phyloP scores from a whole-genome alignment of 768 basidiomycete genomes.

The Panus rudis region DNA sequence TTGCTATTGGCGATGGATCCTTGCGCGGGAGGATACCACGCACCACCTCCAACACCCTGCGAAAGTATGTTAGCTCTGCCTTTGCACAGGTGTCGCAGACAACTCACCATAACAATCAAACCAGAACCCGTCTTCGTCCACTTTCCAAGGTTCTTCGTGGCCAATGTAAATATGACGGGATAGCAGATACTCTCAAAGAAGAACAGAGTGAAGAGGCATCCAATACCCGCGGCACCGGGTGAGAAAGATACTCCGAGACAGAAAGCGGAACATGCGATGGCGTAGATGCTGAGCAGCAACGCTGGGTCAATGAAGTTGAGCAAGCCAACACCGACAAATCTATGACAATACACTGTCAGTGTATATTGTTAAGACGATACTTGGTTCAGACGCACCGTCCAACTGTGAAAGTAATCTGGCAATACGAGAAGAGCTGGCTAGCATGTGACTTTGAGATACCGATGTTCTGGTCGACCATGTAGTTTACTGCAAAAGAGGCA shows the following conservation, averaged over 20 bases:
- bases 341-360: conserved; percentile 12
- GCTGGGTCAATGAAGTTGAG: conserved; percentile 63
- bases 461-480: conserved; percentile 54
- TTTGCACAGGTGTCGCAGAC: neutral
- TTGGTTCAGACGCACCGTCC: conserved; percentile 37
- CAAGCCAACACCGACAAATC: conserved; percentile 55
- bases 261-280: conserved; percentile 43
- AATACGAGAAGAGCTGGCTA: conserved; percentile 63
- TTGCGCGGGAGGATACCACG: conserved; percentile 64
- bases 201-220: conserved; percentile 57
- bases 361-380: conserved; percentile 10
- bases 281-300: conserved; percentile 49
- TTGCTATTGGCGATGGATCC: conserved; percentile 45
- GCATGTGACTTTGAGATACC: conserved; percentile 45
- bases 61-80: neutral
- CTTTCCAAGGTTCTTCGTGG: conserved; percentile 54
- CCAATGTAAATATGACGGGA: conserved; percentile 60
- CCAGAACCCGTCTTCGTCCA: conserved; percentile 58
- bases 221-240: conserved; percentile 48
- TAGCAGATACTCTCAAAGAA: conserved; percentile 76
- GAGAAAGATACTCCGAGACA: conserved; percentile 43
- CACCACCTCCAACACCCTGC: conserved; percentile 55
- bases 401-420: conserved; percentile 61
- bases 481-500: conserved; percentile 65
- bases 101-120: conserved; percentile 51